Percentiles rank a stretch among this genome's conserved stretches.
phyloP scores from a whole-genome alignment of 192 early-diverging fungal genomes.

The Entomortierella beljakovae region DNA sequence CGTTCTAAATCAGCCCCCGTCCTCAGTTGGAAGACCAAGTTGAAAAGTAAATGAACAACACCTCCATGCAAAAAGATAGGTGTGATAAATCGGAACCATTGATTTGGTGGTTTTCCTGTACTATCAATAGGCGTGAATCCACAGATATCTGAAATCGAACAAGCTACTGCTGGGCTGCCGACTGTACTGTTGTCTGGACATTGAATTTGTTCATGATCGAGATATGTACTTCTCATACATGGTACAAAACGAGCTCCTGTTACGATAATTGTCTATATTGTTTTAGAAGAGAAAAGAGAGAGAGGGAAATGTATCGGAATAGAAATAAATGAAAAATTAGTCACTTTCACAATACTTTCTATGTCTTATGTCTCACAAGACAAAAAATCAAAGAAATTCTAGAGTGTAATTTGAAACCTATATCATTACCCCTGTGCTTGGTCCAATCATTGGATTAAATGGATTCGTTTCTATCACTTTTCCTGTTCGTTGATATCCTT shows the following conservation, averaged over 20 bases:
- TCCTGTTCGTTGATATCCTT: slow-evolving; percentile 71
- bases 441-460: slow-evolving; percentile 89
- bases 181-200: slow-evolving; percentile 55
- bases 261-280: slow-evolving; percentile 69
- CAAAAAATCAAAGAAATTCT: no score
- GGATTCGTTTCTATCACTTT: slow-evolving; percentile 70
- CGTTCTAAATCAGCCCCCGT: slow-evolving; percentile 79
- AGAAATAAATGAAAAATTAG: neutral
- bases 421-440: slow-evolving; percentile 65
- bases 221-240: slow-evolving; percentile 73
- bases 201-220: slow-evolving; percentile 32
- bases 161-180: no score
- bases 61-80: slow-evolving; percentile 91
- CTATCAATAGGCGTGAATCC: slow-evolving; percentile 56
- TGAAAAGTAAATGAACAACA: slow-evolving; percentile 80
- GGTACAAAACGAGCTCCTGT: slow-evolving; percentile 83
- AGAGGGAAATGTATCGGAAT: no score
- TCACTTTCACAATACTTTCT: neutral
- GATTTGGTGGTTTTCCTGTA: slow-evolving; percentile 67
- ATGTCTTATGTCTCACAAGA: no score
- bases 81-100: slow-evolving; percentile 83
- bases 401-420: no score
- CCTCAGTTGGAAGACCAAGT: slow-evolving; percentile 77
- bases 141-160: slow-evolving; percentile 71
- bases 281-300: neutral